Evolutionary conservation across 2,329 filamentous ascomycete species (phyloP), one percentile per base, ranked within the genome.

Genomic region (Claviceps sorghi): DNA sequence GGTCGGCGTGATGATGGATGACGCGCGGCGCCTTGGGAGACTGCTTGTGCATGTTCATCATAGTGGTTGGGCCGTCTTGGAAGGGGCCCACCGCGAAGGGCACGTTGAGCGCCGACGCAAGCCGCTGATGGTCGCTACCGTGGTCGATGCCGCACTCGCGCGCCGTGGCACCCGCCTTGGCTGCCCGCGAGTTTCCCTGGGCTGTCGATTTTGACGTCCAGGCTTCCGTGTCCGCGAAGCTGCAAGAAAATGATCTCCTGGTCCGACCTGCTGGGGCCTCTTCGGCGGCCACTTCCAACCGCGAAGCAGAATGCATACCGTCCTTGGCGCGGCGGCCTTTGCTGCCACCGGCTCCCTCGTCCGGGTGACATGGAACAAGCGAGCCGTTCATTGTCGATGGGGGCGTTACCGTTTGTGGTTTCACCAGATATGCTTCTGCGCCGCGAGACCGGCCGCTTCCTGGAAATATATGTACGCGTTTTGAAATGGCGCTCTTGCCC

Each of bases 231-330:
- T 79, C 77, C 54, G 71, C 71, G 54, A 83, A 78, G 52, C 80
- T 77, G 71, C 79, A 75, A 17, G 80, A 82, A 29, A 78, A 67
- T 17, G 80, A 81, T 54, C 76, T 72, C 51, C 70, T 72, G 13
- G 75, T 67, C 49, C 64, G 68, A 58, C 71, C 74, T 8, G 71
- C 67, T 2, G 72, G 69, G 1, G 70, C 71, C 19, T 29, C 41
- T n/a, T 49, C 42, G 30, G 64, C 42, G 17, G 13, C 36, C 8
- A 46, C 64, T 40, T 72, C 69, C 2, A 64, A 32, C 11, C 19
- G 43, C 15, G 22, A 21, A 8, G 36, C 60, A 1, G 66, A 59
- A 54, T 61, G 52, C 32, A 48, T 43, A 32, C 55, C 54, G 11
- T 56, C 49, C 36, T 59, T 49, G 17, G 48, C 29, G 13, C 53